Conservation (phyloP, 371 early-diverging fungal species). For the Lichtheimia ornata region DNA sequence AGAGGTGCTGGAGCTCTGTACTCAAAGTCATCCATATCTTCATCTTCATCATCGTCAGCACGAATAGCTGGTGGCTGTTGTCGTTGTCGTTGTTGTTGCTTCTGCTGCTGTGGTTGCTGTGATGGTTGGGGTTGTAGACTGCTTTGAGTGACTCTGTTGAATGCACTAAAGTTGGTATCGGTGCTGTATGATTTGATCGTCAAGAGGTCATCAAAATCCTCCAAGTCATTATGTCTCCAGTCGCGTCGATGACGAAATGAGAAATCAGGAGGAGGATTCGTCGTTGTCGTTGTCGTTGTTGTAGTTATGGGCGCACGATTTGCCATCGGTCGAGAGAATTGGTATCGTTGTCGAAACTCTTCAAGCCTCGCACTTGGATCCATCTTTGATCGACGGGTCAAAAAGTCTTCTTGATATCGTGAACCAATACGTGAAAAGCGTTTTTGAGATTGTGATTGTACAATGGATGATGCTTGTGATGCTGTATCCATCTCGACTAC, state of each 20-base stretch:
- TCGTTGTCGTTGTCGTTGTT: neutral
- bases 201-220: constrained; percentile 6
- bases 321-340: too few species aligned
- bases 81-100: neutral
- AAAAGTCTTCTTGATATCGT: neutral
- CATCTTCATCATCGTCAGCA: neutral
- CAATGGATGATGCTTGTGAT: too few species aligned
- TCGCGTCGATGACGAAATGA: constrained; percentile 16
- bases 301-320: neutral
- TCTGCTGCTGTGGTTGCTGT: neutral
- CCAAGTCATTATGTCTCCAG: neutral
- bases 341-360: neutral
- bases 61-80: neutral
- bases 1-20: neutral
- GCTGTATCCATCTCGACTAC: too few species aligned
- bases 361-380: neutral
- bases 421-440: too few species aligned
- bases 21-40: constrained; percentile 6
- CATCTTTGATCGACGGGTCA: neutral
- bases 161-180: constrained; percentile 17
- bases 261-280: neutral
- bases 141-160: neutral
- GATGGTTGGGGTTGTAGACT: neutral
- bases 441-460: too few species aligned
- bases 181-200: constrained; percentile 8